phyloP scores from a whole-genome alignment of 352 stramenopile genomes.

The Pythium sukuiense region DNA sequence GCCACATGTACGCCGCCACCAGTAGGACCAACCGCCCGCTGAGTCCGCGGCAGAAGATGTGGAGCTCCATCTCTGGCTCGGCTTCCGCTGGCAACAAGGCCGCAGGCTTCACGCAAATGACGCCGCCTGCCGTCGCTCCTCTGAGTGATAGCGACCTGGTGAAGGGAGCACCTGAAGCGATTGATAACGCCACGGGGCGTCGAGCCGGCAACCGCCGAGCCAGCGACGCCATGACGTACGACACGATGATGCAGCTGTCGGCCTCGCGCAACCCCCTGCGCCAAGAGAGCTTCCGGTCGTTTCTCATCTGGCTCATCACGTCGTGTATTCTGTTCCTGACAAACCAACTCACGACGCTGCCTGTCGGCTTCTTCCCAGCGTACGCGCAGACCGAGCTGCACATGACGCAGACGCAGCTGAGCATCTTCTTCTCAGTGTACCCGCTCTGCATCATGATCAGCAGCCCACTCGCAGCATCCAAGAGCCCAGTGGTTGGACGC shows the following conservation, averaged over 20 bases:
- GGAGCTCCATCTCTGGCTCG: conserved; percentile 8
- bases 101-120: conserved; percentile 6
- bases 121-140: not conserved
- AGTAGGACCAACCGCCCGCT: conserved; percentile 1
- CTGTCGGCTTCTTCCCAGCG: conserved; percentile 71
- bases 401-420: conserved; percentile 51
- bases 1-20: conserved; percentile 15
- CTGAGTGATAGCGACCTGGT: not conserved
- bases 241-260: conserved; percentile 65
- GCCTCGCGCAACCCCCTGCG: conserved; percentile 54
- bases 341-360: conserved; percentile 73
- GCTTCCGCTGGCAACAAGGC: not conserved
- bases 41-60: conserved; percentile 22
- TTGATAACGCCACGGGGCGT: not conserved
- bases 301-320: conserved; percentile 49
- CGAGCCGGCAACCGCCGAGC: conserved; percentile 24
- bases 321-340: conserved; percentile 63
- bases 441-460: conserved; percentile 76
- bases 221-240: conserved; percentile 45
- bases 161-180: not conserved
- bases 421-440: conserved; percentile 74
- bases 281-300: conserved; percentile 38
- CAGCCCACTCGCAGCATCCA: conserved; percentile 51
- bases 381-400: conserved; percentile 49
- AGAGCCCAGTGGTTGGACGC: conserved; percentile 44